phyloP scores from a whole-genome alignment of 1,284 basidiomycete species.

The Inonotus obliquus region DNA sequence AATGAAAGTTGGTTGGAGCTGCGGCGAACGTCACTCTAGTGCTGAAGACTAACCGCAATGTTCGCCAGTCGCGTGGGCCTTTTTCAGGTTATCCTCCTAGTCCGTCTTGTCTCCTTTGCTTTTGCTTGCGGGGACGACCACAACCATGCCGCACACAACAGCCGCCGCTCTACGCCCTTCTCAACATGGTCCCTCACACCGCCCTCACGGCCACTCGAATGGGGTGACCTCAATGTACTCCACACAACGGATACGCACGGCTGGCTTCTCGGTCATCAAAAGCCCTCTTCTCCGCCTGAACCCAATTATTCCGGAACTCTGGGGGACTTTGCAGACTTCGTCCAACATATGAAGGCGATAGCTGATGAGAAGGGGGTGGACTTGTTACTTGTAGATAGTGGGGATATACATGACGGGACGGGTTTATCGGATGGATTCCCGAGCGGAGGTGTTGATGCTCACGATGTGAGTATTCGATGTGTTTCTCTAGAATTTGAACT shows the following conservation, averaged over 20 bases:
- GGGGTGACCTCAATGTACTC: slow-evolving; percentile 76
- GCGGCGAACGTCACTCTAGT: no score
- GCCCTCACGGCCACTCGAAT: slow-evolving; percentile 59
- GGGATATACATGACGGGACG: slow-evolving; percentile 81
- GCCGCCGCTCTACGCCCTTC: slow-evolving; percentile 24
- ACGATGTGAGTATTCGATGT: slow-evolving; percentile 42
- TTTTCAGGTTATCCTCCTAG: not conserved
- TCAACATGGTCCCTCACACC: slow-evolving; percentile 44
- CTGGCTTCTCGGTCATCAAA: slow-evolving; percentile 75
- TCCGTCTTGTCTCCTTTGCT: not conserved
- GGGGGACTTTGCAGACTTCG: slow-evolving; percentile 79
- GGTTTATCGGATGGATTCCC: slow-evolving; percentile 72
- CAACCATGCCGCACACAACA: slow-evolving; percentile 33
- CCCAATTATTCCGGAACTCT: slow-evolving; percentile 69
- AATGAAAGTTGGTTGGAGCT: no score
- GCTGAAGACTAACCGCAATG: no score
- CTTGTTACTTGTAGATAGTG: slow-evolving; percentile 66
- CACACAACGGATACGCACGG: slow-evolving; percentile 84
- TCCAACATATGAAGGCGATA: slow-evolving; percentile 75
- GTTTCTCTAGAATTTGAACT: not conserved
- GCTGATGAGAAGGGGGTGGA: slow-evolving; percentile 63
- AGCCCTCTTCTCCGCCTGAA: slow-evolving; percentile 63
- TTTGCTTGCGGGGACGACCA: slow-evolving; percentile 27
- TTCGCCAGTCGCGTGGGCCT: not conserved
- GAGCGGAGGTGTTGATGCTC: slow-evolving; percentile 67